Evolutionary conservation across 1,139 yeast species (phyloP).

Genomic region (Pichia sp.): DNA sequence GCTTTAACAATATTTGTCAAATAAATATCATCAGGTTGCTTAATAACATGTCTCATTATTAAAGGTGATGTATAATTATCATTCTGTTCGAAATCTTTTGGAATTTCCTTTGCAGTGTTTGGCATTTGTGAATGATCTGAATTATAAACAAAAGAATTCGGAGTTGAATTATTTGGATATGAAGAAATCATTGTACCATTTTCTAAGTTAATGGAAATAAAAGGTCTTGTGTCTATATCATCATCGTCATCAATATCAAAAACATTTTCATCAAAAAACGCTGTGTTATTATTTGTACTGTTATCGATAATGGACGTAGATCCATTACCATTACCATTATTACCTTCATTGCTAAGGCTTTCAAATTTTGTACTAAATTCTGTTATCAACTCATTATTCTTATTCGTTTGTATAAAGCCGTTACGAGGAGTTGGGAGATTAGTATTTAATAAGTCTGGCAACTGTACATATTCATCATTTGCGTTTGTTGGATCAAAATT

Average conservation of each 20-base stretch:
- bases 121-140: conserved; percentile 28
- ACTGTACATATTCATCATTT: conserved; percentile 53
- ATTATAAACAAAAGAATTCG: conserved; percentile 31
- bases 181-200: conserved; percentile 28
- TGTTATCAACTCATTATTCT: not conserved
- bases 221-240: conserved; percentile 24
- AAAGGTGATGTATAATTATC: conserved; percentile 48
- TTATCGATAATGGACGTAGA: too few species aligned
- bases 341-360: too few species aligned
- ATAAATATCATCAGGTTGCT: conserved; percentile 60
- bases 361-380: not conserved
- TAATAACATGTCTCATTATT: conserved; percentile 52
- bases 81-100: conserved; percentile 26
- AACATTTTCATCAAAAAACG: not conserved
- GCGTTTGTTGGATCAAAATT: conserved; percentile 28
- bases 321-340: too few species aligned
- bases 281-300: too few species aligned
- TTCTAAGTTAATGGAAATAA: conserved; percentile 24
- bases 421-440: conserved; percentile 46
- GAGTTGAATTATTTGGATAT: conserved; percentile 27
- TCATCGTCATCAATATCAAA: conserved; percentile 12
- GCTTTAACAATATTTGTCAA: conserved; percentile 44
- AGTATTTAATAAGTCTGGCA: conserved; percentile 49
- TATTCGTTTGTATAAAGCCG: not conserved
- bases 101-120: conserved; percentile 28